Evolutionary conservation across 2,329 filamentous ascomycete genomes (phyloP).

Genomic region (Diaporthe caulivora): DNA sequence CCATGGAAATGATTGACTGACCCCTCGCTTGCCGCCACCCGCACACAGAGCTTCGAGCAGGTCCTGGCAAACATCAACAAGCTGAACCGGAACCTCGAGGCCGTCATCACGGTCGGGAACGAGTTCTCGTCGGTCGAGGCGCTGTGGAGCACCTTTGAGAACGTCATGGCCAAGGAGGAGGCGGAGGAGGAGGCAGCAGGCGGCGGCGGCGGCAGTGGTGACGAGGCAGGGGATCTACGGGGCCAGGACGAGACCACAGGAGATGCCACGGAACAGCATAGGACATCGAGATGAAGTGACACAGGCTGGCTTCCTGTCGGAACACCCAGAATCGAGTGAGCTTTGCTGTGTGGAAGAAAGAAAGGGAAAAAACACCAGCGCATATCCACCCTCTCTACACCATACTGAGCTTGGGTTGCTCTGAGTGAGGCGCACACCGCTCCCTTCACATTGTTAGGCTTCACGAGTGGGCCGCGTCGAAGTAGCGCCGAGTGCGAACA

Average conservation of each 20-base stretch:
- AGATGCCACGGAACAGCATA: not conserved
- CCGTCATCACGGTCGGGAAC: constrained; percentile 93
- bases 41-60: constrained; percentile 79
- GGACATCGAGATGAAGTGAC: not conserved
- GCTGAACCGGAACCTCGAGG: constrained; percentile 90
- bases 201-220: not conserved
- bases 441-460: constrained; percentile 8
- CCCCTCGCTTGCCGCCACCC: not conserved
- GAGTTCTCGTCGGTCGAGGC: constrained; percentile 98
- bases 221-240: not conserved
- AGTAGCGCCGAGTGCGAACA: constrained; percentile 4
- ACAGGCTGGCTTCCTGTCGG: not conserved
- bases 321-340: not conserved
- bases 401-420: not conserved
- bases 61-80: constrained; percentile 97
- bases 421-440: constrained; percentile 22
- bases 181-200: constrained; percentile 45
- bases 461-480: constrained; percentile 1
- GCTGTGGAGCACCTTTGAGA: constrained; percentile 97
- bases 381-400: not conserved
- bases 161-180: constrained; percentile 85
- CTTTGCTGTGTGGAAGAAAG: too few relatives aligned
- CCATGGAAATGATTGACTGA: not conserved
- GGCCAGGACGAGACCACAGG: constrained; percentile 1
- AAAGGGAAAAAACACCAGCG: not conserved